Base-by-base conservation (phyloP, 805 yeast genomes). In the Lipomyces yamadae region DNA sequence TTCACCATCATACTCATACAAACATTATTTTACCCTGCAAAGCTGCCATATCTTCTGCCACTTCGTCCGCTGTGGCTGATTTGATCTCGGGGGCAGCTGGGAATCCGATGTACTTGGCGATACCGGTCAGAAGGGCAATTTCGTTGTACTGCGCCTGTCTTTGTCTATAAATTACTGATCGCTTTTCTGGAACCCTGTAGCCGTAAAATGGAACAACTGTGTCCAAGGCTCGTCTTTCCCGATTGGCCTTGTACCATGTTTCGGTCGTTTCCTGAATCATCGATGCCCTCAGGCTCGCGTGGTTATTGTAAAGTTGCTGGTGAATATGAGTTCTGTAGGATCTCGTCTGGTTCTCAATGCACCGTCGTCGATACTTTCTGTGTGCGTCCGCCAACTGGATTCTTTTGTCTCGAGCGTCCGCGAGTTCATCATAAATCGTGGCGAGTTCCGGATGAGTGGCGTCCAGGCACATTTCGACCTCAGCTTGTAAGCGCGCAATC, bases 371-470 rank as follows among this genome's bases (percentile, higher is more conserved):
- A 78, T 92, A 92, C 70, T 83, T 82, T 68, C 86, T 87, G 55
- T 80, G 78, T 64, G 79, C 77, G 58, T 81, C 78, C 0, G 86
- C 85, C 56, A 83, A 78, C 35, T 76, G 81, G 33, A 92, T 79
- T 76, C 88, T 89, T 66, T 86, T 87, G 70, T 91, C 91, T 71
- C 92, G 87, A 71, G 89, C 87, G 55, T 85, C 84, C 66, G 89
- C 90, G 61, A 95, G 86, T 53, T 67, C 70, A 29, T 64, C 72
- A 55, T 67, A 60, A 1, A 72, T 52, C 10, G 65, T 60, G 50
- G 90, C 84, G 63, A 94, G 83, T 73, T 93, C 97, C 0, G 98
- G 98, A 77, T 95, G 99, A 29, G 92, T 85, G 11, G 97, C 97
- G 69, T 88, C 89, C 42, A 88, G 80, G 78, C 98, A 93, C 83